Evolutionary conservation across 306 rosid species (phyloP).

Genomic region (Quillaja saponaria): DNA sequence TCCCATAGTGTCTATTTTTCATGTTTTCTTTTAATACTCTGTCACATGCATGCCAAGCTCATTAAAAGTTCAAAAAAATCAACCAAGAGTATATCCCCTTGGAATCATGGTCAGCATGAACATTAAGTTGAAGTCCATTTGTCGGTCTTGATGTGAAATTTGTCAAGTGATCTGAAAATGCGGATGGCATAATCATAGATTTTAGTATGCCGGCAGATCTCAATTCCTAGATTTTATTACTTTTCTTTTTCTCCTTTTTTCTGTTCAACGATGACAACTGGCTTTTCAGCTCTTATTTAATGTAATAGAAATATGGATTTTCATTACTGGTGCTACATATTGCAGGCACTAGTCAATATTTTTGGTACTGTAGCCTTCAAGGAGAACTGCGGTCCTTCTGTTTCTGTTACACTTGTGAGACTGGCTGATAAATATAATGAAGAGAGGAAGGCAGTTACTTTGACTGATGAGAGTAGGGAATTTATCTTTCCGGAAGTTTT

Average conservation of each 20-base stretch:
- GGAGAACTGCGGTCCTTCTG: constrained; percentile 78
- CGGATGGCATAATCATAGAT: constrained; percentile 12
- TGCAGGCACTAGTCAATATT: constrained; percentile 85
- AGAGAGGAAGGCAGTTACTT: constrained; percentile 58
- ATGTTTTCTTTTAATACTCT: neutral
- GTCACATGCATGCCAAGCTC: constrained; percentile 26
- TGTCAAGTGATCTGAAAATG: constrained; percentile 10
- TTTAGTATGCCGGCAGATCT: neutral
- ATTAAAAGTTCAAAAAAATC: constrained; percentile 12
- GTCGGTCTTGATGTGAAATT: constrained; percentile 3
- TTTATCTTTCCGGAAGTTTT: constrained; percentile 65
- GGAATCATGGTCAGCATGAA: constrained; percentile 18
- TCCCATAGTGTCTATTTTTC: neutral
- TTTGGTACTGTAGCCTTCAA: constrained; percentile 76
- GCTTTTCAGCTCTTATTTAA: constrained; percentile 2
- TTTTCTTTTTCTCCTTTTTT: neutral
- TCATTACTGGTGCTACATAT: constrained; percentile 12
- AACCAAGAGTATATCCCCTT: constrained; percentile 11
- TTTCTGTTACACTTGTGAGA: constrained; percentile 68
- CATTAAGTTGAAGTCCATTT: neutral
- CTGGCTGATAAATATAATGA: constrained; percentile 48
- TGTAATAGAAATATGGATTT: neutral
- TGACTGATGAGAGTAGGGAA: constrained; percentile 60
- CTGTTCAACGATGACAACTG: constrained; percentile 8
- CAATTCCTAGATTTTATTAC: neutral